phyloP scores from a whole-genome alignment of 495 filamentous ascomycete species.

The Aspergillus hancockii region DNA sequence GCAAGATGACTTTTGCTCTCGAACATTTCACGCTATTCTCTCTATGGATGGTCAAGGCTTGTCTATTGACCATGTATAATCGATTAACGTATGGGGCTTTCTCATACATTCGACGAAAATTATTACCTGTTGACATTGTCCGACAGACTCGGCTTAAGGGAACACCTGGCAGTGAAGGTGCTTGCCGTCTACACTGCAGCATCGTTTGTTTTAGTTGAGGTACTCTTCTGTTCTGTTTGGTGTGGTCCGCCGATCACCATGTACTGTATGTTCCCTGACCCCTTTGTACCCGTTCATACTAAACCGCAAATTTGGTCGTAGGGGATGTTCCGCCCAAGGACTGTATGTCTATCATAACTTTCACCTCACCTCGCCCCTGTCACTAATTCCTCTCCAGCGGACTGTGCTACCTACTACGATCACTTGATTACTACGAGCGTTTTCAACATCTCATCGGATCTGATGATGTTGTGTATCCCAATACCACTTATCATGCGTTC shows the following conservation, averaged over 20 bases:
- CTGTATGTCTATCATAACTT: neutral
- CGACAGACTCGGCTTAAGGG: slow-evolving; percentile 32
- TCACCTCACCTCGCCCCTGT: no score
- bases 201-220: slow-evolving; percentile 51
- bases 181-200: slow-evolving; percentile 48
- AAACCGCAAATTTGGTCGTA: neutral
- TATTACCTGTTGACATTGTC: neutral
- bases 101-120: neutral
- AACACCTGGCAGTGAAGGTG: slow-evolving; percentile 49
- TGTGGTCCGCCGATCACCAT: slow-evolving; percentile 49
- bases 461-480: slow-evolving; percentile 53
- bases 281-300: slow-evolving; percentile 10
- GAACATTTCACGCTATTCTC: slow-evolving; percentile 2
- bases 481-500: slow-evolving; percentile 51
- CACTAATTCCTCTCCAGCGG: neutral
- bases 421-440: slow-evolving; percentile 57
- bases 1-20: slow-evolving; percentile 5
- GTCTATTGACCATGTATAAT: slow-evolving; percentile 5
- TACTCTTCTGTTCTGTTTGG: slow-evolving; percentile 56
- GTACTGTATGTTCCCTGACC: slow-evolving; percentile 49
- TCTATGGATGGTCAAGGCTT: slow-evolving; percentile 3
- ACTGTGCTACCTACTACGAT: slow-evolving; percentile 21
- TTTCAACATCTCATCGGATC: slow-evolving; percentile 58
- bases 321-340: neutral
- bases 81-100: neutral